Percentiles rank a stretch among this genome's conserved stretches.
Conservation (phyloP, 2,329 filamentous ascomycete species). For the Nothomitra cinnamomea region DNA sequence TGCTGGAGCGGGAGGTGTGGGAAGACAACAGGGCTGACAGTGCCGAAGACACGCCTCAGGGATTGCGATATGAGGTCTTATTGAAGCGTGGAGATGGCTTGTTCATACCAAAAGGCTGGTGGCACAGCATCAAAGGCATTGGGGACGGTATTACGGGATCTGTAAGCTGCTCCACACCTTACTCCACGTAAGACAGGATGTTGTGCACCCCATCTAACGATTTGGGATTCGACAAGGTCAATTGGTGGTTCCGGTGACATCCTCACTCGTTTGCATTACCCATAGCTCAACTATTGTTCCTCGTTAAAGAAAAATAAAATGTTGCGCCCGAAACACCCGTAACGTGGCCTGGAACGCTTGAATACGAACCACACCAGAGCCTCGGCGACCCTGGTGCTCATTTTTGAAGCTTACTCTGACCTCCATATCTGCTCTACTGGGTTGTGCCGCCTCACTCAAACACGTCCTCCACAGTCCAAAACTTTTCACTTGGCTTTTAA, state of each 20-base stretch:
- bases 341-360: too few relatives aligned
- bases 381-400: too few relatives aligned
- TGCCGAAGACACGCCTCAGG: constrained; percentile 10
- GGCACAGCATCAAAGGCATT: constrained; percentile 62
- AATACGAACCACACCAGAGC: too few relatives aligned
- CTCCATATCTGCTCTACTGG: too few relatives aligned
- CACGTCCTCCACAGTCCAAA: too few relatives aligned
- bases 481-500: too few relatives aligned
- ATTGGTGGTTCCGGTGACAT: constrained; percentile 63
- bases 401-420: too few relatives aligned
- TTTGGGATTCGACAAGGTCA: constrained; percentile 32
- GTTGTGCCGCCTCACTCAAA: too few relatives aligned
- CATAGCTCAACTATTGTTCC: too few relatives aligned
- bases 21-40: constrained; percentile 17
- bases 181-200: constrained; percentile 6
- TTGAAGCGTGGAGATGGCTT: constrained; percentile 51
- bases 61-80: constrained; percentile 31
- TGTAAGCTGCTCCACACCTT: constrained; percentile 22
- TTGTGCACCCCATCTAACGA: constrained; percentile 6
- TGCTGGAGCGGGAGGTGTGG: constrained; percentile 60
- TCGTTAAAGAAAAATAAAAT: too few relatives aligned
- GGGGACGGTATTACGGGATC: constrained; percentile 40
- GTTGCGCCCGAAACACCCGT: too few relatives aligned
- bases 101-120: constrained; percentile 73
- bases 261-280: too few relatives aligned